Evolutionary conservation across 1,284 basidiomycete species (phyloP).

Genomic region (Tilletia horrida): DNA sequence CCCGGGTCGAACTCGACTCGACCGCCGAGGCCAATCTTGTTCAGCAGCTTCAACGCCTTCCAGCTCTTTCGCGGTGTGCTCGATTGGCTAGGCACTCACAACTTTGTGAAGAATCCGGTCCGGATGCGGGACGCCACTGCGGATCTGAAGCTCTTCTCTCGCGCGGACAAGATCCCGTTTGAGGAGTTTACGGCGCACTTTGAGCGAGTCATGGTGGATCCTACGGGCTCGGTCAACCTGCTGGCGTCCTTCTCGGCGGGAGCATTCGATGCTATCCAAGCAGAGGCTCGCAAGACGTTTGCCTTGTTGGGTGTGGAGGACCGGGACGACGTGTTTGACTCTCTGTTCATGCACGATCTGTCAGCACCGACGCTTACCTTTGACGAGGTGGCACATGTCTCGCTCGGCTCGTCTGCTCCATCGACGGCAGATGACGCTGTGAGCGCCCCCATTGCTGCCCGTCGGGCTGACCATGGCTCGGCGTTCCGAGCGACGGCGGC

Average conservation of each 20-base stretch:
- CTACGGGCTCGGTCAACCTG: conserved; percentile 74
- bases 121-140: conserved; percentile 61
- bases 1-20: conserved; percentile 58
- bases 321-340: conserved; percentile 67
- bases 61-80: conserved; percentile 78
- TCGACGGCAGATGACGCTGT: not conserved
- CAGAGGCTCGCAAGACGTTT: conserved; percentile 45
- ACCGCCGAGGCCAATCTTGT: conserved; percentile 58
- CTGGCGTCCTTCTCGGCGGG: conserved; percentile 58
- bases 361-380: conserved; percentile 49
- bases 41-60: conserved; percentile 75
- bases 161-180: conserved; percentile 49
- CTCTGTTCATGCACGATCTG: conserved; percentile 64
- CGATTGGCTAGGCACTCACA: conserved; percentile 69
- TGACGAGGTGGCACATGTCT: conserved; percentile 52
- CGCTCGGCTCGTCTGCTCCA: not conserved
- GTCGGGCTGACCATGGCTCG: conserved; percentile 36
- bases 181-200: conserved; percentile 52
- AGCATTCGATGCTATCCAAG: conserved; percentile 67
- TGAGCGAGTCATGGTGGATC: conserved; percentile 69
- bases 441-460: conserved; percentile 11
- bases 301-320: conserved; percentile 50
- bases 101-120: conserved; percentile 65
- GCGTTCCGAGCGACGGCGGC: conserved; percentile 32
- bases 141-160: conserved; percentile 31